Conservation (phyloP, 805 yeast species). For the Wickerhamiella sergipiensis region DNA sequence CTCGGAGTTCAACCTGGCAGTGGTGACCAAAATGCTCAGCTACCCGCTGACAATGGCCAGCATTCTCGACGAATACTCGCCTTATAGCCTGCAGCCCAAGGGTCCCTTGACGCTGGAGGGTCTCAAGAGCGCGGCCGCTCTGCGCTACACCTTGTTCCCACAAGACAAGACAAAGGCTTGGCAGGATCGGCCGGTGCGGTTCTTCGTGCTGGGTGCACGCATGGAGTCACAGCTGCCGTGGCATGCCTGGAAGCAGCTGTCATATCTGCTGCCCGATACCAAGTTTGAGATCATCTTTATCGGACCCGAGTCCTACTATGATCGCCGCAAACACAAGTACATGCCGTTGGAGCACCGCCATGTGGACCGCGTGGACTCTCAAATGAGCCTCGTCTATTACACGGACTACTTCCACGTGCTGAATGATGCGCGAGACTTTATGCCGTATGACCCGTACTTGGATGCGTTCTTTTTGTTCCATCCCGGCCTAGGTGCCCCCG, state of each 20-base stretch:
- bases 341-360: constrained; percentile 37
- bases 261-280: constrained; percentile 69
- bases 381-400: constrained; percentile 63
- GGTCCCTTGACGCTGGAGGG: constrained; percentile 91
- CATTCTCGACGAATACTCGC: constrained; percentile 69
- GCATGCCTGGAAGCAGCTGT: constrained; percentile 89
- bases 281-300: constrained; percentile 79
- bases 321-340: constrained; percentile 53
- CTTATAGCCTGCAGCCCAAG: constrained; percentile 65
- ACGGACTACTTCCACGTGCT: constrained; percentile 84
- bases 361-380: constrained; percentile 58
- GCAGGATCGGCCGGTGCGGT: constrained; percentile 78
- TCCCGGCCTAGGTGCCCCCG: constrained; percentile 83
- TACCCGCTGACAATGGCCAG: constrained; percentile 87
- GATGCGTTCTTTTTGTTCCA: constrained; percentile 91
- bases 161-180: constrained; percentile 40
- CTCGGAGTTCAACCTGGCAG: constrained; percentile 89
- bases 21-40: constrained; percentile 84
- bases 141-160: constrained; percentile 81
- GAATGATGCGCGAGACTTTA: constrained; percentile 85
- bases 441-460: constrained; percentile 95
- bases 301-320: constrained; percentile 84
- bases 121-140: constrained; percentile 80
- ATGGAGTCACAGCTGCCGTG: constrained; percentile 90
- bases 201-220: constrained; percentile 82